phyloP scores from a whole-genome alignment of 768 basidiomycete genomes.

The Nidularia pulvinata region DNA sequence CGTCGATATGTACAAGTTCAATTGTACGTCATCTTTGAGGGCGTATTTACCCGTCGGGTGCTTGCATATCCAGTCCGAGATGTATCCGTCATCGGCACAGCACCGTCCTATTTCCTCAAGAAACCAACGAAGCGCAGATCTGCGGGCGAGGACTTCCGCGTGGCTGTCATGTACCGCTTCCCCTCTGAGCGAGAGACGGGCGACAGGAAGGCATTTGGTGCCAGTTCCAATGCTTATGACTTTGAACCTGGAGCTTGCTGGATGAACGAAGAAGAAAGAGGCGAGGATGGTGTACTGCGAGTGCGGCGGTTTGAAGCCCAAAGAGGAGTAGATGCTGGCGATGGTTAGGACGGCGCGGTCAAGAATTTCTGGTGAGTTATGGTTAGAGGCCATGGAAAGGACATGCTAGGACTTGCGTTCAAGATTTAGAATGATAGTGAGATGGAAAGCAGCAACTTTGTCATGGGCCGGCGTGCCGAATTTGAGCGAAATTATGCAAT shows the following conservation, averaged over 20 bases:
- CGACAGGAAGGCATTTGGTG: constrained; percentile 79
- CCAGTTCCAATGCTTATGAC: constrained; percentile 79
- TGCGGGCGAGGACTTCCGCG: constrained; percentile 88
- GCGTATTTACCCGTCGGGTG: constrained; percentile 35
- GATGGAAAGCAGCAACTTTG: too few relatives aligned
- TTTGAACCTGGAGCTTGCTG: constrained; percentile 28
- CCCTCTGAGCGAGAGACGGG: constrained; percentile 61
- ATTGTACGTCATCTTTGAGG: constrained; percentile 41
- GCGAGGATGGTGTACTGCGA: constrained; percentile 69
- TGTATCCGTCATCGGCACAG: constrained; percentile 14
- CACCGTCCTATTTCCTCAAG: constrained; percentile 63
- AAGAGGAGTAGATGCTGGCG: constrained; percentile 38
- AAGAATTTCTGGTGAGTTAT: too few relatives aligned
- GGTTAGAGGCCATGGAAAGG: too few relatives aligned
- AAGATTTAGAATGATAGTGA: too few relatives aligned
- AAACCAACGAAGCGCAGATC: constrained; percentile 79
- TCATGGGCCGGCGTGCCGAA: too few relatives aligned
- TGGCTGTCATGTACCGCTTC: constrained; percentile 89
- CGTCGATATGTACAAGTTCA: constrained; percentile 75
- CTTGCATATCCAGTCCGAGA: constrained; percentile 50
- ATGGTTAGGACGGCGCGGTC: constrained; percentile 20
- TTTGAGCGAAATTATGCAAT: too few relatives aligned
- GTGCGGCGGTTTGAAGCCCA: constrained; percentile 49
- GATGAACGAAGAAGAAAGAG: constrained; percentile 40
- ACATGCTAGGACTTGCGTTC: too few relatives aligned